Evolutionary conservation across 257 asterid genomes (phyloP).

Genomic region (Ilex asprella): DNA sequence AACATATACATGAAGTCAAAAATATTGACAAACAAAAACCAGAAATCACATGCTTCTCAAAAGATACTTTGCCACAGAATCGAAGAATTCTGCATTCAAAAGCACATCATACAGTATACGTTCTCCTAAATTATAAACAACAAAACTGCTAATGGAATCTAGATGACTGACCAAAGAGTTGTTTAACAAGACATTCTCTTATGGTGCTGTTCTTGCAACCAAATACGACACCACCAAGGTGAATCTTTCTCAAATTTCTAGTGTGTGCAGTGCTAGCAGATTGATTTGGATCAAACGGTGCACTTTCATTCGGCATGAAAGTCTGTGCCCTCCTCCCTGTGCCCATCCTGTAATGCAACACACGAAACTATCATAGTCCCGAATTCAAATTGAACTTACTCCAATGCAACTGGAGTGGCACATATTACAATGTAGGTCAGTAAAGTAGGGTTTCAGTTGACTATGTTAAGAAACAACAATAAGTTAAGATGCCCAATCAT

Average conservation of each 20-base stretch:
- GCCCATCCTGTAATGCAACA: conserved; percentile 38
- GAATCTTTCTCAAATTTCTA: conserved; percentile 25
- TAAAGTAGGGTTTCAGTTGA: no score
- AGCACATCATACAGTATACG: not conserved
- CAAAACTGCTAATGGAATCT: not conserved
- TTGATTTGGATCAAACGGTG: conserved; percentile 11
- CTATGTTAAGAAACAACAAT: no score
- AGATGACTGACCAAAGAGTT: conserved; percentile 32
- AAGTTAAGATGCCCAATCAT: no score
- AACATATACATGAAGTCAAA: conserved; percentile 10
- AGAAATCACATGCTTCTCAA: not conserved
- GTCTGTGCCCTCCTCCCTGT: conserved; percentile 26
- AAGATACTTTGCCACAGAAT: not conserved
- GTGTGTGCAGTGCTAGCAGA: not conserved
- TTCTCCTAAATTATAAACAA: not conserved
- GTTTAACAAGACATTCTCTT: conserved; percentile 27
- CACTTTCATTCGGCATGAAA: conserved; percentile 16
- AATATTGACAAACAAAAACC: conserved; percentile 8
- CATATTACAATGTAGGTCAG: no score
- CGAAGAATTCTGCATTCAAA: not conserved
- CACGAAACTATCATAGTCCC: not conserved
- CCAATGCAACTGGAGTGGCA: not conserved
- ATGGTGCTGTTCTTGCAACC: conserved; percentile 35
- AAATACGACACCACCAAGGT: conserved; percentile 39
- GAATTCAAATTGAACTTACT: no score